Conservation (phyloP, 306 rosid species). For the Fragaria iinumae region DNA sequence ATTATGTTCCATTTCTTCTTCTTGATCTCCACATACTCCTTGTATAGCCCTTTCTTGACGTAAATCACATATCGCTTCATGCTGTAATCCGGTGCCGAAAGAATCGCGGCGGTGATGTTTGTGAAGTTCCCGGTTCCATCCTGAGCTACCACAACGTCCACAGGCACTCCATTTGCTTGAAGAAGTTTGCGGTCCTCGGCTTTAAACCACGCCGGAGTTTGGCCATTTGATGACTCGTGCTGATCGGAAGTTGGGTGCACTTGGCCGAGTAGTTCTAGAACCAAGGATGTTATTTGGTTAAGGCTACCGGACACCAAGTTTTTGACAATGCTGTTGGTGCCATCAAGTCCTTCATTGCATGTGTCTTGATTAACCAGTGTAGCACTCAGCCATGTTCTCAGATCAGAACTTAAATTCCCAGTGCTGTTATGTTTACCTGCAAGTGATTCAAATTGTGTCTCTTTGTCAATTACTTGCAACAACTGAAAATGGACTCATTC, state of each 20-base stretch:
- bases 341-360: constrained; percentile 79
- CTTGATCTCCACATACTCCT: constrained; percentile 77
- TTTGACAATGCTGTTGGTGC: constrained; percentile 55
- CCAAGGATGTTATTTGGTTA: constrained; percentile 43
- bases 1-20: constrained; percentile 90
- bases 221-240: constrained; percentile 1
- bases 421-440: constrained; percentile 66
- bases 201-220: constrained; percentile 61
- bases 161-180: constrained; percentile 33
- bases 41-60: constrained; percentile 64
- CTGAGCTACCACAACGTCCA: constrained; percentile 55
- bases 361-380: constrained; percentile 65
- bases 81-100: constrained; percentile 76
- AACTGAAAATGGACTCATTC: background rate
- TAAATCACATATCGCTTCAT: constrained; percentile 60
- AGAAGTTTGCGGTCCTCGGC: constrained; percentile 47
- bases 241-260: constrained; percentile 30
- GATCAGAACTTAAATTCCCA: constrained; percentile 64
- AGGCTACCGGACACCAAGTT: constrained; percentile 43
- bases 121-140: constrained; percentile 76
- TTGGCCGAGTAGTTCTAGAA: constrained; percentile 46
- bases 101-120: constrained; percentile 59
- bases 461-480: background rate
- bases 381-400: constrained; percentile 90
- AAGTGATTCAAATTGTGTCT: background rate